Conservation (phyloP, 73 alveolate species). For the Paramecium primaurelia region DNA sequence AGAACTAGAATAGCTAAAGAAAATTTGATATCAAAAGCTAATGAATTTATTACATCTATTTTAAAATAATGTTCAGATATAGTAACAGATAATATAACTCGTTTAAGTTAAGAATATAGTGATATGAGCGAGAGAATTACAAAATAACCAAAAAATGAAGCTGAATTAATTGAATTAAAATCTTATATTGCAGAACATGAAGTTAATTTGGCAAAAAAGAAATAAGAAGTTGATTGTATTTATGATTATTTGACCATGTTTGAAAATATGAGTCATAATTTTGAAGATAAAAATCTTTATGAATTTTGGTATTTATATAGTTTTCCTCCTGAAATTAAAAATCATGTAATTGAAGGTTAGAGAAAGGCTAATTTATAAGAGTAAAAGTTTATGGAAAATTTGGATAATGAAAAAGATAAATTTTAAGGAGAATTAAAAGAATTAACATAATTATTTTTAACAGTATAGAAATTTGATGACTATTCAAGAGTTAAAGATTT, state of each 20-base stretch:
- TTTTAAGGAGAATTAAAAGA: slow-evolving; percentile 33
- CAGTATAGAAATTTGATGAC: slow-evolving; percentile 19
- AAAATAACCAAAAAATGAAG: slow-evolving; percentile 51
- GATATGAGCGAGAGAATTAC: slow-evolving; percentile 43
- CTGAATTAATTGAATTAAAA: slow-evolving; percentile 55
- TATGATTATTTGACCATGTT: slow-evolving; percentile 47
- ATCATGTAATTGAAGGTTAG: slow-evolving; percentile 51
- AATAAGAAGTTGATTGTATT: slow-evolving; percentile 49
- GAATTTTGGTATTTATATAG: slow-evolving; percentile 37
- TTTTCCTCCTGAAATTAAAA: slow-evolving; percentile 38
- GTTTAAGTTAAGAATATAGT: slow-evolving; percentile 10
- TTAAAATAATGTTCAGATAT: slow-evolving; percentile 18
- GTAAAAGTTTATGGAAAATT: slow-evolving; percentile 47
- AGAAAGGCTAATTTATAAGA: slow-evolving; percentile 49
- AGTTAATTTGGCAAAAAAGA: slow-evolving; percentile 56
- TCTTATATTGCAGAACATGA: slow-evolving; percentile 52
- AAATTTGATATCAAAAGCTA: slow-evolving; percentile 53
- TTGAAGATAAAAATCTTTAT: not conserved
- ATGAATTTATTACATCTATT: slow-evolving; percentile 42
- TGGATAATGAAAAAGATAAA: slow-evolving; percentile 51
- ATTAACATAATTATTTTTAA: not conserved
- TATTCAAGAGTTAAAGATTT: slow-evolving; percentile 26
- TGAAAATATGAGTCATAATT: slow-evolving; percentile 22
- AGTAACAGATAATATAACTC: not conserved
- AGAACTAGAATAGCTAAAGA: slow-evolving; percentile 50